Conservation (phyloP, 257 asterid species). For the Ophiorrhiza pumila region DNA sequence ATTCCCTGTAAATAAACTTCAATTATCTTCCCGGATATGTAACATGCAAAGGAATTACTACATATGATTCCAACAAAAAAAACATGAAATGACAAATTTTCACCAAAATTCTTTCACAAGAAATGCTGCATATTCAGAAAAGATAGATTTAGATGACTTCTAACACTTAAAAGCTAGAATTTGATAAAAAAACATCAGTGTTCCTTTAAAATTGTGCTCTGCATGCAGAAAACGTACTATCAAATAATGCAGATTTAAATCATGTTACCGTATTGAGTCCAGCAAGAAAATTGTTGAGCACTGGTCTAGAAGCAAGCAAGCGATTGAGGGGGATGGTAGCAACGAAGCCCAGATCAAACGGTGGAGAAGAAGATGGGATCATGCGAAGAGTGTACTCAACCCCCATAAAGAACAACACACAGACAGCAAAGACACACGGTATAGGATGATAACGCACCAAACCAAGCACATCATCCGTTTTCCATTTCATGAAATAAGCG, state of each 20-base stretch:
- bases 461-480: conserved; percentile 27
- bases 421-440: conserved; percentile 36
- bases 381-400: conserved; percentile 40
- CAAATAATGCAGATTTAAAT: too few relatives aligned
- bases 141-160: too few relatives aligned
- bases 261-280: conserved; percentile 39
- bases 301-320: conserved; percentile 36
- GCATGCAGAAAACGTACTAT: neutral
- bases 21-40: neutral
- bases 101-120: too few relatives aligned
- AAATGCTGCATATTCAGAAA: too few relatives aligned
- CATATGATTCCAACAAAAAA: conserved; percentile 1
- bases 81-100: too few relatives aligned
- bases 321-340: conserved; percentile 30
- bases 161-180: too few relatives aligned
- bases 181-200: too few relatives aligned
- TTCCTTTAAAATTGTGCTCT: neutral
- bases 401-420: conserved; percentile 38
- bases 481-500: conserved; percentile 36
- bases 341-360: conserved; percentile 42
- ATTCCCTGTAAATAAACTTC: neutral
- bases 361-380: conserved; percentile 38
- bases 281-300: conserved; percentile 37
- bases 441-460: conserved; percentile 31
- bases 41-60: neutral